Percentiles rank a stretch among this genome's conserved stretches.
Conservation (phyloP, 1,284 basidiomycete genomes). For the Takashimella tepidaria region DNA sequence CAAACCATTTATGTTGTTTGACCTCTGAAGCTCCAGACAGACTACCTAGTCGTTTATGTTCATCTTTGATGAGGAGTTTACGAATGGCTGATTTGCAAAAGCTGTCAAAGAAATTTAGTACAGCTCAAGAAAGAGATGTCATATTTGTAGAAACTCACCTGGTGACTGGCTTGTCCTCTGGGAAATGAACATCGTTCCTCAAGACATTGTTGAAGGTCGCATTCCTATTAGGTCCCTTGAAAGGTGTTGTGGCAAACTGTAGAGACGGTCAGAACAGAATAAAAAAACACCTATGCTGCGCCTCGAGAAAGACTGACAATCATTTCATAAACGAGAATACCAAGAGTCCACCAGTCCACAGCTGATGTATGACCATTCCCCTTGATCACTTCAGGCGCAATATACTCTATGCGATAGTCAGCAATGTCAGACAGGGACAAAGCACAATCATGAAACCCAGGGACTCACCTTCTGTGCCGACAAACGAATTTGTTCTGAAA, state of each 20-base stretch:
- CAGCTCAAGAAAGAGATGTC: too few species aligned
- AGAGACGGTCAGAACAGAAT: conserved; percentile 7
- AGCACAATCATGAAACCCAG: not conserved
- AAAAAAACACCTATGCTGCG: conserved; percentile 9
- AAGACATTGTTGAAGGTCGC: conserved; percentile 97
- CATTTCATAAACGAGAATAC: conserved; percentile 99
- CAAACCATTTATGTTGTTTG: conserved; percentile 99
- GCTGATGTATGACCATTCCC: conserved; percentile 96
- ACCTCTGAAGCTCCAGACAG: conserved; percentile 94
- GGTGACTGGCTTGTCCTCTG: conserved; percentile 77
- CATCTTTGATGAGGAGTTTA: conserved; percentile 89
- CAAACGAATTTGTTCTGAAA: conserved; percentile 97
- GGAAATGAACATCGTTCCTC: conserved; percentile 78
- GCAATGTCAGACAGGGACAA: not conserved
- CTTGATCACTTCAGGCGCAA: conserved; percentile 97
- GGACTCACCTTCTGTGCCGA: conserved; percentile 88
- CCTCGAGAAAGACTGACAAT: conserved; percentile 83
- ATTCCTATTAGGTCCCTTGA: conserved; percentile 92
- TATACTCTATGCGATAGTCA: conserved; percentile 89
- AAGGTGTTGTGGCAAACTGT: conserved; percentile 94
- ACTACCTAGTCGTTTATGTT: conserved; percentile 81
- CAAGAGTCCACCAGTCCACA: conserved; percentile 99
- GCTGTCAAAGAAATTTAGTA: too few species aligned
- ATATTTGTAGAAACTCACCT: too few species aligned
- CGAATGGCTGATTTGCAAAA: conserved; percentile 81